Evolutionary conservation across 768 basidiomycete species (phyloP).

Genomic region (Clathrus columnatus): DNA sequence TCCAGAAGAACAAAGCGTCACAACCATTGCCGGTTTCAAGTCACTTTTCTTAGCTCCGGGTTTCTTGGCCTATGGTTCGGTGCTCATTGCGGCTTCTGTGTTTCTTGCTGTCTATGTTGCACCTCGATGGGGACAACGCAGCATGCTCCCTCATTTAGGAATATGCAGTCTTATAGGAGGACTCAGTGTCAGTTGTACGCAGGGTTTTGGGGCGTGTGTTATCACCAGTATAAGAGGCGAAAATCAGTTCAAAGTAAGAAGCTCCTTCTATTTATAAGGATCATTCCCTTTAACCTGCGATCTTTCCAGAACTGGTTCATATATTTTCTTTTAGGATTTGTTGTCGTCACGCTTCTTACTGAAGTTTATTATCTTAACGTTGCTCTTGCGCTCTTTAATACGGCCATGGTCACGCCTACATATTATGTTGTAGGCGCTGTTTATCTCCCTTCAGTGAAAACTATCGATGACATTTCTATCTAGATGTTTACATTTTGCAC

Average conservation of each 20-base stretch:
- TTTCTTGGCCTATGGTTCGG: constrained; percentile 63
- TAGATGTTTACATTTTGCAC: constrained; percentile 57
- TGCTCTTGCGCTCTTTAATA: constrained; percentile 92
- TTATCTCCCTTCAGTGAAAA: background rate
- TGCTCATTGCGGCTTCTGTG: constrained; percentile 55
- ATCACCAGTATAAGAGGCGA: constrained; percentile 61
- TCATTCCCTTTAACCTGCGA: constrained; percentile 7
- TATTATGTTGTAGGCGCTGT: constrained; percentile 76
- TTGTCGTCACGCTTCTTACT: constrained; percentile 71
- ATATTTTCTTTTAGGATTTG: constrained; percentile 80
- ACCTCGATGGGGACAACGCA: constrained; percentile 82
- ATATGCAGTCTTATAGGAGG: constrained; percentile 98
- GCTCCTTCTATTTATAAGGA: background rate
- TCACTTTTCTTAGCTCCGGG: constrained; percentile 73
- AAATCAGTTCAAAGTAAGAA: constrained; percentile 51
- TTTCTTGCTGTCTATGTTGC: constrained; percentile 78
- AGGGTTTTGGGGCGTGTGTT: constrained; percentile 87
- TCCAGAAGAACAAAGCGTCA: constrained; percentile 60
- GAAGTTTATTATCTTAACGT: constrained; percentile 96
- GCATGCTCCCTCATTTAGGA: constrained; percentile 91
- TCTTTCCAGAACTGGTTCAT: constrained; percentile 78
- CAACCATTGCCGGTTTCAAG: constrained; percentile 65
- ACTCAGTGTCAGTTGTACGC: constrained; percentile 88
- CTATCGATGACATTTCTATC: background rate
- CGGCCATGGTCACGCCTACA: constrained; percentile 79